Conservation (phyloP, 2,329 filamentous ascomycete species). For the Calonectria ilicicola region DNA sequence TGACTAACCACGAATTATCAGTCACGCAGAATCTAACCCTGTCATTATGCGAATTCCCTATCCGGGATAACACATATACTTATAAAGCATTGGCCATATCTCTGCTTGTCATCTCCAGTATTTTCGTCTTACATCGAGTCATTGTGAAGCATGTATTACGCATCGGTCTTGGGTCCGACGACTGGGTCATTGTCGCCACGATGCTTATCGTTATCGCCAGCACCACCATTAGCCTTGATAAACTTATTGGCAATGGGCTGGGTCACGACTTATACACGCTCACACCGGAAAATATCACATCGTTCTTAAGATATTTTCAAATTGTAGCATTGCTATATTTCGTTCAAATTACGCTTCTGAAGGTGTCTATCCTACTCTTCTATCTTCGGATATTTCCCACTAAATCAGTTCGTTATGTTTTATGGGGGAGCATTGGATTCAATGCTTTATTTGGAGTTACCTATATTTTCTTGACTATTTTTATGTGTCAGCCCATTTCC, state of each 20-base stretch:
- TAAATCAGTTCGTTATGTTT: not conserved
- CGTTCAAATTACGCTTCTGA: constrained; percentile 43
- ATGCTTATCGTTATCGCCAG: not conserved
- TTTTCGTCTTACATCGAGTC: not conserved
- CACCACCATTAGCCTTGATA: not conserved
- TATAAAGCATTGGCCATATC: not conserved
- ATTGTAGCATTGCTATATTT: constrained; percentile 33
- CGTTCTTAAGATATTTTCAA: not conserved
- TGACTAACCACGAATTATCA: not conserved
- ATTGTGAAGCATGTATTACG: not conserved
- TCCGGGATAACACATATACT: not conserved
- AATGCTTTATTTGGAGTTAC: constrained; percentile 50
- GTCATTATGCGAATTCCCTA: not conserved
- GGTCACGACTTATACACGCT: not conserved
- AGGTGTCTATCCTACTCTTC: not conserved
- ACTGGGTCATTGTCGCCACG: not conserved
- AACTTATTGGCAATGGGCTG: not conserved
- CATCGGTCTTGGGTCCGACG: constrained; percentile 58
- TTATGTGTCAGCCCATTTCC: constrained; percentile 64
- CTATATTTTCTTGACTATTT: constrained; percentile 57
- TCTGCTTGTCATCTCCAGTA: not conserved
- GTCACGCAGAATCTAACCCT: not conserved
- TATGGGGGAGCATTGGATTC: not conserved
- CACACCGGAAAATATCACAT: not conserved
- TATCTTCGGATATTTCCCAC: not conserved